A percentile compares a stretch with the other conserved stretches of the same genome.
phyloP scores from a whole-genome alignment of 768 basidiomycete species.

The Tulasnella sp. region DNA sequence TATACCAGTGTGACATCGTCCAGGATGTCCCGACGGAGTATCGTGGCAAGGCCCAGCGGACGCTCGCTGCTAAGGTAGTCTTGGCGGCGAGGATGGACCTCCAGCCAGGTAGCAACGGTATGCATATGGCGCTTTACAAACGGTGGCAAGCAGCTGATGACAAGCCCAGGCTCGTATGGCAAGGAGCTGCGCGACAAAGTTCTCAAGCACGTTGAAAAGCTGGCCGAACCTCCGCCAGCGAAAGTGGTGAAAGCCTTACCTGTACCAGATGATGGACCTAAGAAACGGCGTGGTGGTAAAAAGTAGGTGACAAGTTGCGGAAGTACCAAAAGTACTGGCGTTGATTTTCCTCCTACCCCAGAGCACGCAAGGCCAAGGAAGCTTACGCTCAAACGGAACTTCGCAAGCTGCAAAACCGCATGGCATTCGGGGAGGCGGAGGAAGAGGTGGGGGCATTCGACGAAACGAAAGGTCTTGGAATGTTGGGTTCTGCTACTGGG shows the following conservation, averaged over 20 bases:
- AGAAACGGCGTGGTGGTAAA: constrained; percentile 92
- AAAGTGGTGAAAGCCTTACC: constrained; percentile 91
- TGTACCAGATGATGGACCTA: constrained; percentile 87
- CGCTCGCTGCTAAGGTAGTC: constrained; percentile 82
- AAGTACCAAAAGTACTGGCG: neutral
- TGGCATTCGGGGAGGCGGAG: constrained; percentile 91
- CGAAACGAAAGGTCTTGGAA: constrained; percentile 94
- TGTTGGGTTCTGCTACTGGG: constrained; percentile 77
- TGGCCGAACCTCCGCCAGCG: constrained; percentile 86
- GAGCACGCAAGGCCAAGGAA: constrained; percentile 96
- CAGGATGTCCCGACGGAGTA: constrained; percentile 79
- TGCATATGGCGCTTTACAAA: neutral
- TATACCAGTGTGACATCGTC: constrained; percentile 87
- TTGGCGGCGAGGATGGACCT: constrained; percentile 89
- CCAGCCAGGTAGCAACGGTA: constrained; percentile 73
- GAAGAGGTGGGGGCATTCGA: constrained; percentile 95
- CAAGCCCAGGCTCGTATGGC: constrained; percentile 48
- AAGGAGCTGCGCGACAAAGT: constrained; percentile 69
- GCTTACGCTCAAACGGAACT: constrained; percentile 95
- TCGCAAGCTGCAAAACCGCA: constrained; percentile 91
- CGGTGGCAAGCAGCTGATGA: no score
- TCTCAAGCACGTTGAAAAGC: constrained; percentile 82
- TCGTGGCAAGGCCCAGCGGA: constrained; percentile 82
- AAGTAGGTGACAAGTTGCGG: constrained; percentile 38
- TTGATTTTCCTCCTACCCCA: constrained; percentile 25